phyloP scores from a whole-genome alignment of 352 stramenopile species.

The Globisporangium emineosum region DNA sequence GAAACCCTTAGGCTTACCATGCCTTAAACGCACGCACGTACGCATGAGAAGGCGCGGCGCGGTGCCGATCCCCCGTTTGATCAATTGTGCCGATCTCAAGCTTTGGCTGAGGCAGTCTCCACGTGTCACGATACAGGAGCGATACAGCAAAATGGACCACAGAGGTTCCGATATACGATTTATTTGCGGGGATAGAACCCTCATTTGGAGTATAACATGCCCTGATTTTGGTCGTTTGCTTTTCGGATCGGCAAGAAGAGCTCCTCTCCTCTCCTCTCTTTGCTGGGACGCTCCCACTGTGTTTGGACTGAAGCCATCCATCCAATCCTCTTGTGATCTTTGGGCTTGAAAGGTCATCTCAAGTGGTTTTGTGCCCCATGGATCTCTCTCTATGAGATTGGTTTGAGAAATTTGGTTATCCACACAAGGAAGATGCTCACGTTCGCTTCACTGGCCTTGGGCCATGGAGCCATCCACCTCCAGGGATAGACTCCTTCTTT shows the following conservation, averaged over 20 bases:
- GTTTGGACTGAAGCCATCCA: slow-evolving; percentile 4
- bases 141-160: neutral
- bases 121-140: neutral
- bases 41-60: neutral
- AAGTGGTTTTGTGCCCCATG: neutral
- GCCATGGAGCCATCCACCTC: neutral
- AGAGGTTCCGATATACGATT: neutral
- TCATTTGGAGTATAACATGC: neutral
- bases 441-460: neutral
- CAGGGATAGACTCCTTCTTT: neutral
- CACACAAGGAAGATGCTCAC: neutral
- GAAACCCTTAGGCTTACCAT: neutral
- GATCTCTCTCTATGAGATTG: neutral
- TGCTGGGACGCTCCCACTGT: slow-evolving; percentile 7
- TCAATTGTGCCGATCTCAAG: neutral
- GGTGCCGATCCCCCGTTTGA: neutral
- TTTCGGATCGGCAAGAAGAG: slow-evolving; percentile 1
- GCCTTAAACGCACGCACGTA: neutral
- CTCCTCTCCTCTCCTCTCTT: neutral
- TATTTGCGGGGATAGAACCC: neutral
- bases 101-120: neutral
- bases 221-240: neutral
- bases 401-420: neutral
- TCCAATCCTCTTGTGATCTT: neutral
- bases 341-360: slow-evolving; percentile 1